These are phyloP conservation scores for Rhodotorula kratochvilovae DNA, from an alignment of 768 basidiomycete genomes.

Conservation along the genomic window DNA sequence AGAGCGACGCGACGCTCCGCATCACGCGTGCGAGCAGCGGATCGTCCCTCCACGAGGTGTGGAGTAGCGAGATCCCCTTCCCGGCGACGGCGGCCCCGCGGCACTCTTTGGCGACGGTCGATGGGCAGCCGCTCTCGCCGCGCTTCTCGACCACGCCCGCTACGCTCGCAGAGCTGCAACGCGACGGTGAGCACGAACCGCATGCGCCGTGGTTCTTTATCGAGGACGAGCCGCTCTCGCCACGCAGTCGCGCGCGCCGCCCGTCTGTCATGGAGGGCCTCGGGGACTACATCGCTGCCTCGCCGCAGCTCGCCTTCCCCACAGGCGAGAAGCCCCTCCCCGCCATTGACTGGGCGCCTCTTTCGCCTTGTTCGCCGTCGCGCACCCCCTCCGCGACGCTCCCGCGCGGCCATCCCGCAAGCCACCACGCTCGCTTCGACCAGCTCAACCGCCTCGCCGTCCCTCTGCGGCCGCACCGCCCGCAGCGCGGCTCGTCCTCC, in stretches of 20 bases:
- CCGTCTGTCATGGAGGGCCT: not conserved
- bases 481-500: too few relatives aligned
- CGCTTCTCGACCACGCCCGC: constrained; percentile 4
- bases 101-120: too few relatives aligned
- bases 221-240: not conserved
- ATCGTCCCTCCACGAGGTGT: not conserved
- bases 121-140: not conserved
- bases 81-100: not conserved
- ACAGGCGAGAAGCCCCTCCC: not conserved
- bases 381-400: not conserved
- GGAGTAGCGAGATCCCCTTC: not conserved
- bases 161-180: not conserved
- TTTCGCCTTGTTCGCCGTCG: not conserved
- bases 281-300: constrained; percentile 16
- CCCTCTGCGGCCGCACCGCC: not conserved
- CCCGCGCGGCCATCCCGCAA: not conserved
- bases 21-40: not conserved
- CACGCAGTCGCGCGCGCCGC: not conserved
- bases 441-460: not conserved
- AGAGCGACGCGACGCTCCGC: not conserved
- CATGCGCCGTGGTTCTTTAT: too few relatives aligned
- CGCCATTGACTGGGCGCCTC: not conserved
- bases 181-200: too few relatives aligned
- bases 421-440: constrained; percentile 8
- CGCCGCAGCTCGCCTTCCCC: constrained; percentile 20